Base-by-base conservation (phyloP, 768 basidiomycete genomes). In the Botryobasidium botryosum region DNA sequence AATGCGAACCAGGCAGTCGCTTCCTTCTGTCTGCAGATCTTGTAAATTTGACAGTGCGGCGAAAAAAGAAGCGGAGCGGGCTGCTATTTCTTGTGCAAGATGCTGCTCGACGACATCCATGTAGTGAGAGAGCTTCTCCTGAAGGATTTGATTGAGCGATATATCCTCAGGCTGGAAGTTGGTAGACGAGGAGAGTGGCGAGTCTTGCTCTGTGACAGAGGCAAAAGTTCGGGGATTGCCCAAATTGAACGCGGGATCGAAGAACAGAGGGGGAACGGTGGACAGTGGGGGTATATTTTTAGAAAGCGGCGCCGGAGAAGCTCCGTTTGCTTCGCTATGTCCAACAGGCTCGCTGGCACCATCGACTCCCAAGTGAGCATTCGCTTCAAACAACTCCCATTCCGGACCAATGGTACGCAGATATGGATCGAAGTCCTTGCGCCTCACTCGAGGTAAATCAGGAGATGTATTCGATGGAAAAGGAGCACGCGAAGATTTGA, bases 91-190 rank as follows among this genome's bases (percentile, higher is more conserved):
- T 49, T 77, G 77, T 3, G 91, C 74, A 45, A 99, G 80, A 60
- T 99, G 92, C 48, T 87, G 77, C 57, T 99, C 94, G 50, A 97
- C 74, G 1, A 81, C 81, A 58, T 96, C 94, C 2, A 91, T 79
- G 55, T 92, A 80, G 45, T 86, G 79, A 7, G 88, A 90, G 50
- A 96, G 75, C 54, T 77, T 80, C 57, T 96, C 91, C 7, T 92
- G 77, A 3, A 91, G 77, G 69, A 58, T 77, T 67, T 6, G 81
- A 68, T 43, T 49, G 10, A 33, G 32, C 41, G 40, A 29, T 13
- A 35, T 15, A 44, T 26, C 33, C 35, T 38, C 27, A 39, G 12
- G 44, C 32, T 27, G 17, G 12, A 42, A 15, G 17, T 33, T 8
- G 10, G 8, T 33, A 26, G 40, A 13, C 8, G 40, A 26, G 12